phyloP scores from a whole-genome alignment of 352 stramenopile genomes.

The Globisporangium parvum region DNA sequence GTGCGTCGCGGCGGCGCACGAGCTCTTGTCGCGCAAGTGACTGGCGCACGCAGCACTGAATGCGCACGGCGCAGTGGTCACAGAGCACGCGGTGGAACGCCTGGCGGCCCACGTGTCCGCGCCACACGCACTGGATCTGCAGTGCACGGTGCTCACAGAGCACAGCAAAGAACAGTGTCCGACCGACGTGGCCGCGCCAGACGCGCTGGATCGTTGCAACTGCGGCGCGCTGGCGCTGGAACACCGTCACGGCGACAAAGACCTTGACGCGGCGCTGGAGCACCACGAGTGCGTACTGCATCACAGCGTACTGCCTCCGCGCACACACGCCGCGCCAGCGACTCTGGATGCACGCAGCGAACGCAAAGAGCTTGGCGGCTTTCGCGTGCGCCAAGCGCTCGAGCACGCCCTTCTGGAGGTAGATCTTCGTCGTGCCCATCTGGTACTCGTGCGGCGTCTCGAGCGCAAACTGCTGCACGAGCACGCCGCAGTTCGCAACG shows the following conservation, averaged over 20 bases:
- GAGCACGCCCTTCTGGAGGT: slow-evolving; percentile 78
- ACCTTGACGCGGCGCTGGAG: slow-evolving; percentile 49
- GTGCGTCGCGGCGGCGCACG: slow-evolving; percentile 16
- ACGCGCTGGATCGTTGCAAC: slow-evolving; percentile 25
- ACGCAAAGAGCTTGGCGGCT: slow-evolving; percentile 60
- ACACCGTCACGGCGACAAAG: slow-evolving; percentile 31
- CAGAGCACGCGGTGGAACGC: slow-evolving; percentile 28
- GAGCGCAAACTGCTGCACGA: slow-evolving; percentile 63
- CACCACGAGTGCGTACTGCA: slow-evolving; percentile 26
- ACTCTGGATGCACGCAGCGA: slow-evolving; percentile 55
- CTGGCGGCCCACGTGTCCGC: slow-evolving; percentile 29
- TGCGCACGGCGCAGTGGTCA: slow-evolving; percentile 30
- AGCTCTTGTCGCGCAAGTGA: slow-evolving; percentile 34
- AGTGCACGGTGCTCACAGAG: slow-evolving; percentile 29
- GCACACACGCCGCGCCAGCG: slow-evolving; percentile 46
- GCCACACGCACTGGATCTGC: slow-evolving; percentile 46
- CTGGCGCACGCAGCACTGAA: slow-evolving; percentile 45
- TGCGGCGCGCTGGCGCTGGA: slow-evolving; percentile 20
- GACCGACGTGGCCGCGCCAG: slow-evolving; percentile 27
- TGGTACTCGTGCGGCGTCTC: slow-evolving; percentile 62
- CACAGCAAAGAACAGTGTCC: slow-evolving; percentile 12
- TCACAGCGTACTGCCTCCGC: slow-evolving; percentile 27
- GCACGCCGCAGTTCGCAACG: slow-evolving; percentile 36
- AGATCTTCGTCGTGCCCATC: slow-evolving; percentile 83
- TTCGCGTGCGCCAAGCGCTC: slow-evolving; percentile 61